Base-by-base conservation (phyloP, 805 yeast genomes). In the Phaffomyces antillensis region DNA sequence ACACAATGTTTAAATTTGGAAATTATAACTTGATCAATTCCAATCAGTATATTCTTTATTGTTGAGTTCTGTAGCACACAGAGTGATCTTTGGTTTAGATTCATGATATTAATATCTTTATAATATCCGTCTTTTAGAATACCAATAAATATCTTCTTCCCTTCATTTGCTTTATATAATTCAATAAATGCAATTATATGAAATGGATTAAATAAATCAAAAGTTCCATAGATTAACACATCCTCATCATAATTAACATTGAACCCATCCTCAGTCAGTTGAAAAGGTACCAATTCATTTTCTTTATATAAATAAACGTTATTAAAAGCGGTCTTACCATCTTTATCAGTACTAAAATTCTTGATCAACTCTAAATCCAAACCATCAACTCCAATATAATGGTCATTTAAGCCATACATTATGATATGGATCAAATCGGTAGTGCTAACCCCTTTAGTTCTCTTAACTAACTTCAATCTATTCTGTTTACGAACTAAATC, bases 361-460 rank as follows among this genome's bases (percentile, higher is more conserved):
- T n/a, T 13, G 11, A 54, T 41, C 13, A 51, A 35, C 15, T 39
- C 42, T 32, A 34, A 17, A 44, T 36, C 40, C 10, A 38, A 7
- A 15, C 33, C 44, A 16, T 26, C 33, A 4, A 34, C 16, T 11
- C 8, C n/a, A 12, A 50, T 32, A 37, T 55, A 53, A 44, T 57
- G 55, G 11, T 43, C 36, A 32, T 39, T 41, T 15, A 24, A 40
- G 5, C 61, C 56, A 17, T 15, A 40, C 49, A 93, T 72, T 82
- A 93, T 85, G 49, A 98, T 73, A 24, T 90, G 93, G 44, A 93
- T 96, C 44, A 93, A 73, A 59, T 93, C 98, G 0, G 99, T 93
- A 4, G 99, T 93, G 48, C 93, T 83, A 38, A 93, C 93, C 58
- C 90, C 90, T 13, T 89, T 91, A 0, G 99, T 93, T 52, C 99